phyloP scores from a whole-genome alignment of 2,329 filamentous ascomycete genomes.

The Pseudogymnoascus verrucosus region DNA sequence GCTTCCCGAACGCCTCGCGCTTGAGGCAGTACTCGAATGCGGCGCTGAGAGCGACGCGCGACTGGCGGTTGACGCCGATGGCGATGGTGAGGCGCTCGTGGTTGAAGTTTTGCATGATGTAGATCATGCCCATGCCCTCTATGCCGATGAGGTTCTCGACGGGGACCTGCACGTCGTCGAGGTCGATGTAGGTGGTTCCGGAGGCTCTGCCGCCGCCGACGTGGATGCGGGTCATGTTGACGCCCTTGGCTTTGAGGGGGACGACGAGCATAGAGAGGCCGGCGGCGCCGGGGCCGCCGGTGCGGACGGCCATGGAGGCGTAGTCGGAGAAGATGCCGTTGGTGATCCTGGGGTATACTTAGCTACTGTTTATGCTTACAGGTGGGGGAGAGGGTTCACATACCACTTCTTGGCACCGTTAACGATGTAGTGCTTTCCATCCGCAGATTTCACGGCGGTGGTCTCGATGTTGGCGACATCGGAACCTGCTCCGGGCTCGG shows the following conservation, averaged over 20 bases:
- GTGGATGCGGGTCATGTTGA: slow-evolving; percentile 59
- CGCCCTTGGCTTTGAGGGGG: slow-evolving; percentile 60
- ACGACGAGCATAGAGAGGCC: slow-evolving; percentile 63
- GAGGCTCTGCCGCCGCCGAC: slow-evolving; percentile 56
- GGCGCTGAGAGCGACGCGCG: slow-evolving; percentile 49
- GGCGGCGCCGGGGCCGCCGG: slow-evolving; percentile 50
- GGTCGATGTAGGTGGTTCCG: slow-evolving; percentile 68
- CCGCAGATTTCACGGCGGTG: slow-evolving; percentile 51
- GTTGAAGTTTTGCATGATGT: slow-evolving; percentile 75
- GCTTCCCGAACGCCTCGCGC: slow-evolving; percentile 59
- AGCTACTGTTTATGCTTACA: background rate
- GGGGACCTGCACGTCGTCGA: slow-evolving; percentile 67
- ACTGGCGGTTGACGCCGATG: slow-evolving; percentile 54
- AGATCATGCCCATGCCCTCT: slow-evolving; percentile 64
- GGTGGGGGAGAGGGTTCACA: background rate
- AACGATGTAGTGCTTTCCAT: slow-evolving; percentile 61
- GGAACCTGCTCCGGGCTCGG: slow-evolving; percentile 65
- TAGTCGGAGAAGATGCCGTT: slow-evolving; percentile 65
- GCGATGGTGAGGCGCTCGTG: slow-evolving; percentile 64
- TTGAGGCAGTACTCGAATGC: slow-evolving; percentile 58
- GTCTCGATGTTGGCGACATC: slow-evolving; percentile 69
- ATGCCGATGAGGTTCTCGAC: slow-evolving; percentile 60
- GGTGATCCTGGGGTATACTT: slow-evolving; percentile 44
- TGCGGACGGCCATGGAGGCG: slow-evolving; percentile 64
- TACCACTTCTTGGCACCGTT: slow-evolving; percentile 71